Evolutionary conservation across 371 early-diverging fungal species (phyloP), one percentile per base, ranked within the genome.

Genomic region (Mortierella sp.): DNA sequence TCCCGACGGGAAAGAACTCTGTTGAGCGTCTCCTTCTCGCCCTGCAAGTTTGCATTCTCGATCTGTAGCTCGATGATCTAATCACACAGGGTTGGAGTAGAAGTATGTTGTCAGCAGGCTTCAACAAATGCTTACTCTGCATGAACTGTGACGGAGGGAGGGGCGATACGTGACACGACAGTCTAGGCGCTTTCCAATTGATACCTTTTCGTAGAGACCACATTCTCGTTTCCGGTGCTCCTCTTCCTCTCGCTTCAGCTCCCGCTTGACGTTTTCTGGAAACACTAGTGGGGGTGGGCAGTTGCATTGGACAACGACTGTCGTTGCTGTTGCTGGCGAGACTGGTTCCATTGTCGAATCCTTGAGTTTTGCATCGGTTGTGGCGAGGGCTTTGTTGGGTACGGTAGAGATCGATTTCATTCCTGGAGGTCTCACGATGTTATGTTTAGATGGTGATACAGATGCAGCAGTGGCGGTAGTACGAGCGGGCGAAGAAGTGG

Each of bases 61-160:
- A 82, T 82, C 31, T 82, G 82, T 2, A 82, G 82, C 16, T 82
- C 82, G 52, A 82, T 82, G 41, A 82, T 82, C 82, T 81, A 66
- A 19, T 26, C 39, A 39, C 44, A 47, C n/a, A 31, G 22, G n/a
- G n/a, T n/a, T 8, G 19, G 37, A 31, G 50, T 64, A 40, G 14
- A 41, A 64, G 39, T 43, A n/a, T 55, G 24, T 55, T 55, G n/a
- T n/a, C n/a, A n/a, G n/a, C n/a, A 26, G 52, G 19, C 16, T 34
- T 22, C 44, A 2, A 44, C 41, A 41, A 41, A 63, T 13, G 39
- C 31, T 48, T 48, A n/a, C 7, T 48, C 48, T 6, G n/a, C 7
- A n/a, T n/a, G 48, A 48, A 48, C 19, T 48, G 16, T 34, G 19
- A 58, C 31, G 19, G 22, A 58, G 19, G 19, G n/a, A 48, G 19